Evolutionary conservation across 2,329 filamentous ascomycete species (phyloP).

Genomic region (Alternaria hordeiaustralica): DNA sequence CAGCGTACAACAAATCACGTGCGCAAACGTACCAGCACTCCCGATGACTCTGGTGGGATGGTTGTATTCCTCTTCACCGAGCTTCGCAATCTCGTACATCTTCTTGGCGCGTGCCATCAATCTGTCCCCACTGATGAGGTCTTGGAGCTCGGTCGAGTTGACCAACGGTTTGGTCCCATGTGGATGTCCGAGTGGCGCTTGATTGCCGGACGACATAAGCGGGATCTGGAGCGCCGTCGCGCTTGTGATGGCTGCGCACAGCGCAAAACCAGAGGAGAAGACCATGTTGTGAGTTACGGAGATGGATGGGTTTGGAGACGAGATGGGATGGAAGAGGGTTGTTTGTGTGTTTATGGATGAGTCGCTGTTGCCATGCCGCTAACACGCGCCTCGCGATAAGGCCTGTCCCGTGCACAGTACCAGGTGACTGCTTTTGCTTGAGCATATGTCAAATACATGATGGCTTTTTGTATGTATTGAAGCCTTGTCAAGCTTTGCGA

Average conservation of each 20-base stretch:
- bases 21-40: conserved; percentile 38
- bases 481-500: neutral
- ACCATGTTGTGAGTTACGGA: conserved; percentile 30
- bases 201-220: conserved; percentile 32
- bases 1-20: conserved; percentile 16
- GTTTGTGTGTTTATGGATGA: conserved; percentile 20
- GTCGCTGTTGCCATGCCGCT: conserved; percentile 35
- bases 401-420: conserved; percentile 28
- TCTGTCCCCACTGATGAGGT: conserved; percentile 44
- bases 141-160: conserved; percentile 45
- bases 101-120: conserved; percentile 43
- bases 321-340: conserved; percentile 20
- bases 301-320: conserved; percentile 4
- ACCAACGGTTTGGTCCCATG: conserved; percentile 39
- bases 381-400: conserved; percentile 30
- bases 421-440: conserved; percentile 1
- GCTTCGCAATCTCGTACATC: conserved; percentile 52
- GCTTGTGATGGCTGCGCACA: conserved; percentile 37
- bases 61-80: conserved; percentile 51
- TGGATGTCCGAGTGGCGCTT: conserved; percentile 30
- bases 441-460: neutral
- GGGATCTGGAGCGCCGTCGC: conserved; percentile 40
- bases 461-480: neutral
- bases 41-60: conserved; percentile 52
- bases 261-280: conserved; percentile 31